A percentile compares a stretch with the other conserved stretches of the same genome.
Evolutionary conservation across 1,284 basidiomycete species (phyloP).

Genomic region (Moniliophthora roreri): DNA sequence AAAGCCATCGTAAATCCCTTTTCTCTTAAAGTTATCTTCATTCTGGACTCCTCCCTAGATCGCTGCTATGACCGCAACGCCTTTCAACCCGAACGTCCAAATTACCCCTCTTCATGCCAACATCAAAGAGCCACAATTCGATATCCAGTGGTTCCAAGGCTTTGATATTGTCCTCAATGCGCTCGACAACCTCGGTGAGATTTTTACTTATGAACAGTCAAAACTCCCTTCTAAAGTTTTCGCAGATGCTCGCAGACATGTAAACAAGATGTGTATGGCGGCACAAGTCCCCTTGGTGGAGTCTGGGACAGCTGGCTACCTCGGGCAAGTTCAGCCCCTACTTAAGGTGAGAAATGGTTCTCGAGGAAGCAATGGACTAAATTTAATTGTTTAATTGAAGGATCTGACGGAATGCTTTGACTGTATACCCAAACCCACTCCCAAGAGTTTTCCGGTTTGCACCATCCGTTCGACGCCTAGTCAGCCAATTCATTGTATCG

Average conservation of each 20-base stretch:
- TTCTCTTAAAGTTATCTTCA: constrained; percentile 9
- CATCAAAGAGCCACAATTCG: constrained; percentile 93
- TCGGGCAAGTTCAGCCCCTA: constrained; percentile 83
- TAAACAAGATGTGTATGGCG: constrained; percentile 97
- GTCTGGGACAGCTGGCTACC: constrained; percentile 95
- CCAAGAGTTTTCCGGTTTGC: constrained; percentile 96
- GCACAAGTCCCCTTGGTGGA: constrained; percentile 91
- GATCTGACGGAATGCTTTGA: constrained; percentile 91
- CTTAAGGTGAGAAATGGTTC: constrained; percentile 51
- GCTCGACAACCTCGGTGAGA: constrained; percentile 88
- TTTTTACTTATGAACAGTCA: constrained; percentile 1
- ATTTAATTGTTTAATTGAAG: constrained; percentile 36
- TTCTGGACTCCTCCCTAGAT: constrained; percentile 46
- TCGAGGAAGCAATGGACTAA: neutral
- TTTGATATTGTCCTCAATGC: constrained; percentile 97
- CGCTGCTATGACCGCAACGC: constrained; percentile 84
- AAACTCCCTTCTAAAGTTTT: neutral
- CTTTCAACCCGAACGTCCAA: constrained; percentile 90
- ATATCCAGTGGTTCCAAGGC: constrained; percentile 84
- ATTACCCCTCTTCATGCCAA: constrained; percentile 93
- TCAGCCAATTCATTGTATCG: constrained; percentile 98
- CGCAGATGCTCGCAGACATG: constrained; percentile 85
- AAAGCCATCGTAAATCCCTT: constrained; percentile 74
- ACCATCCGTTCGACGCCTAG: constrained; percentile 98
- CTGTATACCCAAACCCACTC: constrained; percentile 85